Evolutionary conservation across 129 eudicot genomes (phyloP).

Genomic region (Flaveria linearis): DNA sequence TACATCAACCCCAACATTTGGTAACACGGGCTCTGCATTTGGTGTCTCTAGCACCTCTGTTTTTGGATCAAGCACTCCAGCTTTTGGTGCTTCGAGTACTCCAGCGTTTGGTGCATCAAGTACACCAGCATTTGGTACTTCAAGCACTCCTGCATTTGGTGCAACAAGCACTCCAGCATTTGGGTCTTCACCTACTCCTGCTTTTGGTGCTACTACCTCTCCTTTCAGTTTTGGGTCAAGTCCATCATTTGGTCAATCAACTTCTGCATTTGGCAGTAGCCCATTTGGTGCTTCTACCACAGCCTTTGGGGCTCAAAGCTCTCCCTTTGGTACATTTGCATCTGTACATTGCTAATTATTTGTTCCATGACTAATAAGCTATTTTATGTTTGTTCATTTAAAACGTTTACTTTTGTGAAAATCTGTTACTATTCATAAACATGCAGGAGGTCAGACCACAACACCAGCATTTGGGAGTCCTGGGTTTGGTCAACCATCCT

Average conservation of each 20-base stretch:
- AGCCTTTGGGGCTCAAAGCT: slow-evolving; percentile 69
- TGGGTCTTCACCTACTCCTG: slow-evolving; percentile 50
- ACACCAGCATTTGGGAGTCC: slow-evolving; percentile 69
- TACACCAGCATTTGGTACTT: slow-evolving; percentile 64
- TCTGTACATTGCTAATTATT: slow-evolving; percentile 4
- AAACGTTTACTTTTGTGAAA: slow-evolving; percentile 9
- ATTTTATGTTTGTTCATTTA: not conserved
- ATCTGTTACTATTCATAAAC: not conserved
- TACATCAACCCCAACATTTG: slow-evolving; percentile 41
- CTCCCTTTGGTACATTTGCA: slow-evolving; percentile 59
- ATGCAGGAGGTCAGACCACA: slow-evolving; percentile 72
- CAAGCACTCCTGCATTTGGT: slow-evolving; percentile 57
- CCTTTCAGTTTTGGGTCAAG: slow-evolving; percentile 64
- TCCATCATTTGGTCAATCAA: slow-evolving; percentile 69
- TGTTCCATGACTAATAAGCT: slow-evolving; percentile 13
- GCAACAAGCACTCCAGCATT: slow-evolving; percentile 53
- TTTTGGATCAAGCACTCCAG: slow-evolving; percentile 48
- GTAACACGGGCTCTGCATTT: slow-evolving; percentile 52
- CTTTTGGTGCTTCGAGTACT: slow-evolving; percentile 53
- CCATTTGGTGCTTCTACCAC: slow-evolving; percentile 63
- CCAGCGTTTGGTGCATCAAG: slow-evolving; percentile 55
- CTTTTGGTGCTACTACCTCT: slow-evolving; percentile 61
- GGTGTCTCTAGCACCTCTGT: slow-evolving; percentile 45
- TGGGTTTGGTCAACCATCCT: slow-evolving; percentile 63
- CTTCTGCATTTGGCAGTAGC: slow-evolving; percentile 74